These are phyloP conservation scores for Pleurotus citrinopileatus DNA, from an alignment of 768 basidiomycete species.

Conservation along the genomic window DNA sequence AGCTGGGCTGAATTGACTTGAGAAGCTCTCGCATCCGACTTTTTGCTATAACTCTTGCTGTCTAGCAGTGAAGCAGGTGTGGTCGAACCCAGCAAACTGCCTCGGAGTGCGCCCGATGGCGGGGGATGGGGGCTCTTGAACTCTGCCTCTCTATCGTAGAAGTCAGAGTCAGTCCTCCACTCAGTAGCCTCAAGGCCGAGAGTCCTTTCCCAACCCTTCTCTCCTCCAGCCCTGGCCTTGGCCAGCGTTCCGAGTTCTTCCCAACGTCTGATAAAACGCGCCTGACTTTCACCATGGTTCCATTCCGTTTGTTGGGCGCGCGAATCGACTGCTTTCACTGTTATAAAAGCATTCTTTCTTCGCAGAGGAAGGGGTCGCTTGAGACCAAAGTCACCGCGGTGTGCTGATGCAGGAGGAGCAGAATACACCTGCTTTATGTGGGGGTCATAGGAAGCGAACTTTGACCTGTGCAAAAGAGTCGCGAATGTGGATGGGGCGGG, in stretches of 20 bases:
- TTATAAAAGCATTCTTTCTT: slow-evolving; percentile 60
- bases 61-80: slow-evolving; percentile 13
- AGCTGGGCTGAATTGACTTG: slow-evolving; percentile 17
- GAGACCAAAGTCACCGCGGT: slow-evolving; percentile 82
- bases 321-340: slow-evolving; percentile 67
- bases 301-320: slow-evolving; percentile 77
- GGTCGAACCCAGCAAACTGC: slow-evolving; percentile 1
- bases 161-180: slow-evolving; percentile 48
- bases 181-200: slow-evolving; percentile 32
- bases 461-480: slow-evolving; percentile 74
- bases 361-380: slow-evolving; percentile 78
- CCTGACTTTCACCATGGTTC: slow-evolving; percentile 62
- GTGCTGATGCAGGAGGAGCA: slow-evolving; percentile 62
- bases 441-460: slow-evolving; percentile 79
- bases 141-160: slow-evolving; percentile 20
- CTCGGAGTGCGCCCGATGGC: neutral
- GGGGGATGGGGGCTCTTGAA: neutral
- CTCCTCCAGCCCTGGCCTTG: slow-evolving; percentile 24
- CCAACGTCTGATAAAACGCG: slow-evolving; percentile 64
- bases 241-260: slow-evolving; percentile 51
- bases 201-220: slow-evolving; percentile 34
- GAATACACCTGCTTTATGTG: slow-evolving; percentile 76
- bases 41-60: slow-evolving; percentile 6
- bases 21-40: neutral
- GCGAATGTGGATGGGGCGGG: slow-evolving; percentile 67